Conservation (phyloP, 2,329 filamentous ascomycete species). For the Phaeosphaeriaceae sp. region DNA sequence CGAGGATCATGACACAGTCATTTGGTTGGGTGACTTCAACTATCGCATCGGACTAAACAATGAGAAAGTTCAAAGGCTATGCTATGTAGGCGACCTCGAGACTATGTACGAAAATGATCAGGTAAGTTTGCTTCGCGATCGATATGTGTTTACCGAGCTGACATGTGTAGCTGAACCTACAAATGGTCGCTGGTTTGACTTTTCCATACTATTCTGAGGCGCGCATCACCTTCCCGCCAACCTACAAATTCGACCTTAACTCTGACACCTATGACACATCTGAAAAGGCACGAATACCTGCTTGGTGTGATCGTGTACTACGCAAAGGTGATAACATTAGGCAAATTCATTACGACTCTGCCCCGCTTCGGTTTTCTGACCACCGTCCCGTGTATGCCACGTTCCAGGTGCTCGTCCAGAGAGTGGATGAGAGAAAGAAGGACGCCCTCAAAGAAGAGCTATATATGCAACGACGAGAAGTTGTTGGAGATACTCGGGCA, state of each 20-base stretch:
- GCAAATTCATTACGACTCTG: constrained; percentile 82
- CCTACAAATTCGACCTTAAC: constrained; percentile 93
- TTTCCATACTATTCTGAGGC: constrained; percentile 94
- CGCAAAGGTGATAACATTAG: constrained; percentile 83
- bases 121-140: constrained; percentile 51
- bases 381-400: constrained; percentile 93
- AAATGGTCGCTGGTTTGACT: constrained; percentile 90
- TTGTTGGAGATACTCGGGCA: constrained; percentile 69
- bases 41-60: constrained; percentile 89
- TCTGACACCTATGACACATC: constrained; percentile 91
- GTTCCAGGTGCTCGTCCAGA: constrained; percentile 82
- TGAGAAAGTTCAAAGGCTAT: constrained; percentile 76
- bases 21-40: constrained; percentile 97
- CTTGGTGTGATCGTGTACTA: constrained; percentile 94
- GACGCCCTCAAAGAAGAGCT: constrained; percentile 75
- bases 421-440: constrained; percentile 76
- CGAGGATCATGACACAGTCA: constrained; percentile 86
- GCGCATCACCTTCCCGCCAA: constrained; percentile 85
- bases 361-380: constrained; percentile 87
- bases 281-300: constrained; percentile 92
- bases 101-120: constrained; percentile 91
- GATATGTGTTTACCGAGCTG: constrained; percentile 20
- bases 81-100: constrained; percentile 75
- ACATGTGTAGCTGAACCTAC: constrained; percentile 75
- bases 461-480: constrained; percentile 70